These are phyloP conservation scores for Geosmithia morbida DNA, from an alignment of 2,329 filamentous ascomycete genomes.

Conservation along the genomic window DNA sequence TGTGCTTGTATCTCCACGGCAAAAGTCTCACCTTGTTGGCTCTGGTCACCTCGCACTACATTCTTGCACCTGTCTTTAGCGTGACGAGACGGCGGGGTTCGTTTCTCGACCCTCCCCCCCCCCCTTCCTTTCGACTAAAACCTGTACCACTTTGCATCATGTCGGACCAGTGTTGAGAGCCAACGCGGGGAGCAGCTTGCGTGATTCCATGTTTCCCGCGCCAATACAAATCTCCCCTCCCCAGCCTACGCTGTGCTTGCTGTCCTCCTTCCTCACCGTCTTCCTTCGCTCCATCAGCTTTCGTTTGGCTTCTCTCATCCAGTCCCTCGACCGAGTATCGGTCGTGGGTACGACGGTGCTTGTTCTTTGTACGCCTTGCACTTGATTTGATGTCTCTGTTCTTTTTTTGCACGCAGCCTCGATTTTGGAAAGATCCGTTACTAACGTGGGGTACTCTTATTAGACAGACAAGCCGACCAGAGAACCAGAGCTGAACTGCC, in stretches of 20 bases:
- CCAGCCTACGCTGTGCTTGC: neutral
- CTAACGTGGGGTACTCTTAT: neutral
- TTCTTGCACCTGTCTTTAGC: neutral
- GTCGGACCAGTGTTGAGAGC: too few species aligned
- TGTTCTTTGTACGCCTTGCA: neutral
- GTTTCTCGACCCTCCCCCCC: too few species aligned
- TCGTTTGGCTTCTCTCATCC: neutral
- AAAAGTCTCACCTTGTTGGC: neutral
- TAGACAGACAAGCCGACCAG: neutral
- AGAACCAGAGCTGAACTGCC: neutral
- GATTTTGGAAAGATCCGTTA: neutral
- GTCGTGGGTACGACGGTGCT: neutral
- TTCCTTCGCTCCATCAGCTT: neutral
- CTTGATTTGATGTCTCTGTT: neutral
- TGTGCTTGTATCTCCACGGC: neutral
- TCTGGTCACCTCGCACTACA: neutral
- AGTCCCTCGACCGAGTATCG: neutral
- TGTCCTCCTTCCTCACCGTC: neutral
- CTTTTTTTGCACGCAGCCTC: neutral
- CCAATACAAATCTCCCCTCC: neutral
- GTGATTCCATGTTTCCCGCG: too few species aligned
- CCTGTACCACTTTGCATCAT: too few species aligned
- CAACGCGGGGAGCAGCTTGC: too few species aligned
- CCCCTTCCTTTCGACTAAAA: too few species aligned
- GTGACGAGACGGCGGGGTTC: too few species aligned